Percentiles rank a stretch among this genome's conserved stretches.
Evolutionary conservation across 306 rosid genomes (phyloP).

Genomic region (Vigna radiata): DNA sequence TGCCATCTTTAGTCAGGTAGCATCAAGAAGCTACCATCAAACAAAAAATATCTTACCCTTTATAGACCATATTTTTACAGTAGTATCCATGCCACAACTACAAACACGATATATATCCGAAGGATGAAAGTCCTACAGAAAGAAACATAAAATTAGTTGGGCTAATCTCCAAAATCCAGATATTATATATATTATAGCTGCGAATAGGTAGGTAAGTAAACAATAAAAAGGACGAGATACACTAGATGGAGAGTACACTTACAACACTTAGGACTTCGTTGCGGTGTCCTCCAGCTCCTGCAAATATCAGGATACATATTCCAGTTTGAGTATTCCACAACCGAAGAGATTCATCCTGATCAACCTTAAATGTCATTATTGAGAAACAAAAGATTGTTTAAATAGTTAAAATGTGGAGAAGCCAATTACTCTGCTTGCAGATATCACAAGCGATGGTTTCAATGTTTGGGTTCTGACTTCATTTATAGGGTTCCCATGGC

Average conservation of each 20-base stretch:
- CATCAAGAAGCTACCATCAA: background rate
- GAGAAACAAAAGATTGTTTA: slow-evolving; percentile 33
- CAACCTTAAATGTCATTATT: slow-evolving; percentile 46
- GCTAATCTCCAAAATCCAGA: slow-evolving; percentile 13
- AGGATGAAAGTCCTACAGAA: slow-evolving; percentile 86
- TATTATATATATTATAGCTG: slow-evolving; percentile 26
- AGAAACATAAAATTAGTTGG: slow-evolving; percentile 37
- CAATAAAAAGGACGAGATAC: slow-evolving; percentile 1
- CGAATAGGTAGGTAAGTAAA: slow-evolving; percentile 9
- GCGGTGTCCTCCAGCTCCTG: slow-evolving; percentile 99
- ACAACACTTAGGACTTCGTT: slow-evolving; percentile 98
- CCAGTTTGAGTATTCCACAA: slow-evolving; percentile 95
- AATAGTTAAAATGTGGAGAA: slow-evolving; percentile 25
- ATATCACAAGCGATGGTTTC: slow-evolving; percentile 81
- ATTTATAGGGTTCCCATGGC: slow-evolving; percentile 95
- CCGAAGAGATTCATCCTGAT: slow-evolving; percentile 97
- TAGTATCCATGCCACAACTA: slow-evolving; percentile 98
- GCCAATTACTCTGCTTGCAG: slow-evolving; percentile 87
- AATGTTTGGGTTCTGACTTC: slow-evolving; percentile 91
- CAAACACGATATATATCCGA: slow-evolving; percentile 83
- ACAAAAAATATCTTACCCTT: slow-evolving; percentile 64
- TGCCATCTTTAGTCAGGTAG: background rate
- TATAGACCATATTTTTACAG: slow-evolving; percentile 98
- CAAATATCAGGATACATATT: slow-evolving; percentile 85
- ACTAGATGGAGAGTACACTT: slow-evolving; percentile 46